Conservation (phyloP, 2,329 filamentous ascomycete genomes). For the Penicillium sp. region DNA sequence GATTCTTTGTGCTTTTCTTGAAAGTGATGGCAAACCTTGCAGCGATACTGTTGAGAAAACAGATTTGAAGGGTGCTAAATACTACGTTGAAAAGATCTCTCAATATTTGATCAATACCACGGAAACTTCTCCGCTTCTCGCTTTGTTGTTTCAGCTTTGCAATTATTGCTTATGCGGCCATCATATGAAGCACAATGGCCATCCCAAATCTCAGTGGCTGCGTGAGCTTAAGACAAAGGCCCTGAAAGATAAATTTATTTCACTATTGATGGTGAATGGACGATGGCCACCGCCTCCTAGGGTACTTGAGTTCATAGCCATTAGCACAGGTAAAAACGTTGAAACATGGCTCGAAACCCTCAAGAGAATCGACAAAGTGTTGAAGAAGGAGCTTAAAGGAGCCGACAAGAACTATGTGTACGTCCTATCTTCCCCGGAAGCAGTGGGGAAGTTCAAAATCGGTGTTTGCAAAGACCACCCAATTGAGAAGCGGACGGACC, state of each 20-base stretch:
- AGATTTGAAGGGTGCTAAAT: too few relatives aligned
- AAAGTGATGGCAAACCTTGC: background rate
- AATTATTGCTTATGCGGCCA: background rate
- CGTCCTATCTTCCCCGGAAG: background rate
- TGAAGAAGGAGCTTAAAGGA: background rate
- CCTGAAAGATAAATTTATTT: background rate
- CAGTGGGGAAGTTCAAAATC: background rate
- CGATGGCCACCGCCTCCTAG: background rate
- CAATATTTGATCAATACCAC: background rate
- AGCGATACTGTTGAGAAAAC: background rate
- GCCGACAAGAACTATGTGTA: background rate
- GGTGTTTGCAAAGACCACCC: background rate
- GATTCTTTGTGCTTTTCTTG: background rate
- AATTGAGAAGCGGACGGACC: rapidly evolving
- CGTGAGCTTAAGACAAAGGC: background rate
- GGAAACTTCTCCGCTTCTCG: background rate
- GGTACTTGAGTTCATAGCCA: background rate
- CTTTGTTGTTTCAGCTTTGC: background rate
- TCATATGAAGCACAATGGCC: background rate
- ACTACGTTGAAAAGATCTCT: background rate
- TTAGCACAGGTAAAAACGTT: background rate
- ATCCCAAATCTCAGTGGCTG: background rate
- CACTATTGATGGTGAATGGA: background rate
- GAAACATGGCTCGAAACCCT: background rate
- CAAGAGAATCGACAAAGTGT: background rate